Percentiles rank a stretch among this genome's conserved stretches.
Conservation (phyloP, 1,284 basidiomycete genomes). For the Tylopilus orsonianus region DNA sequence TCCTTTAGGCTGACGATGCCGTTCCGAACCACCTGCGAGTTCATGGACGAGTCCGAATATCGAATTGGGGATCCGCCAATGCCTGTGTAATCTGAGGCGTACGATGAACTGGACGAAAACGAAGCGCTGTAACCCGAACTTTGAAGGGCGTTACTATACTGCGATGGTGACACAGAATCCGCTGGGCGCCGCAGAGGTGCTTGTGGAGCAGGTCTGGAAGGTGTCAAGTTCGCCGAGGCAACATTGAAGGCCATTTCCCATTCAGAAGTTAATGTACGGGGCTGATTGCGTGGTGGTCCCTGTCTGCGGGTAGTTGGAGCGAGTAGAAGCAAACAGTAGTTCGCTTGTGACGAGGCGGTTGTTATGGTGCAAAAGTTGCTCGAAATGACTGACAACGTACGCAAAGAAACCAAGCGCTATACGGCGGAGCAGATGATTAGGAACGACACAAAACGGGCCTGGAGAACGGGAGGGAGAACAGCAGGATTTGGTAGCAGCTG, state of each 20-base stretch:
- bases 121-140: slow-evolving; percentile 58
- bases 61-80: slow-evolving; percentile 77
- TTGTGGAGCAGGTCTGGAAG: slow-evolving; percentile 64
- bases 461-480: neutral
- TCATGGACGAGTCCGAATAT: slow-evolving; percentile 42
- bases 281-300: slow-evolving; percentile 1
- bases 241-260: slow-evolving; percentile 49
- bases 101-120: slow-evolving; percentile 60
- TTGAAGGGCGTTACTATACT: slow-evolving; percentile 43
- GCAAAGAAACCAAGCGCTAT: neutral
- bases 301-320: neutral
- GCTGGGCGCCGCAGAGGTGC: slow-evolving; percentile 53
- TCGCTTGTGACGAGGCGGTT: neutral
- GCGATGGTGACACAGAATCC: slow-evolving; percentile 37
- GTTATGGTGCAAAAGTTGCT: slow-evolving; percentile 3
- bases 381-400: slow-evolving; percentile 7
- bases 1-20: too few species aligned
- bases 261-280: slow-evolving; percentile 23
- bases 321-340: neutral
- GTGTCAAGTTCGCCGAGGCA: slow-evolving; percentile 49
- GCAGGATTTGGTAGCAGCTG: slow-evolving; percentile 14
- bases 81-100: slow-evolving; percentile 61
- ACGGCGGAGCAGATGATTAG: neutral
- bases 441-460: neutral
- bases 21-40: slow-evolving; percentile 53